Conservation (phyloP, 2,329 filamentous ascomycete species). For the Thyridium curvatum region DNA sequence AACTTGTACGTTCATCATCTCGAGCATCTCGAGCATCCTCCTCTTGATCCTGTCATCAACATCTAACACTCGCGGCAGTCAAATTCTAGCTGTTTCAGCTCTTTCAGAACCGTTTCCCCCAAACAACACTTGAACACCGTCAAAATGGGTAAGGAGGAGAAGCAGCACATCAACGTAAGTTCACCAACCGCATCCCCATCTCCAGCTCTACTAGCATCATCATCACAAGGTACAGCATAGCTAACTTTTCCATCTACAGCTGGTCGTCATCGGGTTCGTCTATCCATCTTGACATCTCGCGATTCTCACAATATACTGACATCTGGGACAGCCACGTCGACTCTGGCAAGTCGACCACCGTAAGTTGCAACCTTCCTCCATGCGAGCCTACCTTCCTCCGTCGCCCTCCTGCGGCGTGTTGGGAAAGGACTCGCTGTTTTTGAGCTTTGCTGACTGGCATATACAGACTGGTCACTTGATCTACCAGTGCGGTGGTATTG, state of each 20-base stretch:
- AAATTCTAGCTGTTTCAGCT: no score
- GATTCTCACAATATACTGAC: constrained; percentile 18
- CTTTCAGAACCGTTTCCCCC: constrained; percentile 8
- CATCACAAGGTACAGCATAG: no score
- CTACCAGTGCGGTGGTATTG: constrained; percentile 99
- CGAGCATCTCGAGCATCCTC: no score
- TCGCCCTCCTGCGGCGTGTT: no score
- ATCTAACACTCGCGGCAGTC: no score
- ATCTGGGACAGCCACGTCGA: constrained; percentile 74
- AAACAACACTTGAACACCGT: constrained; percentile 13
- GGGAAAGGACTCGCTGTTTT: background rate
- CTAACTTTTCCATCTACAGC: constrained; percentile 3
- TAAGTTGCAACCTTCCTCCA: constrained; percentile 40
- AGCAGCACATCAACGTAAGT: constrained; percentile 87
- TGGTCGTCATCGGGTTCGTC: constrained; percentile 25
- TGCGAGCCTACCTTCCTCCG: constrained; percentile 12
- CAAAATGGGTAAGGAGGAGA: constrained; percentile 75
- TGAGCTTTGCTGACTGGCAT: constrained; percentile 13
- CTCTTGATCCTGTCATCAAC: no score
- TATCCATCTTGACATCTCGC: background rate
- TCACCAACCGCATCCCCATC: no score
- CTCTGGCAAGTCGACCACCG: constrained; percentile 98
- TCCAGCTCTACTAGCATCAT: no score
- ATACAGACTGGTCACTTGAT: constrained; percentile 78
- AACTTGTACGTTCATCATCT: constrained; percentile 11